These are phyloP conservation scores for Pelagophyceae sp. DNA, from an alignment of 352 stramenopile genomes.

Conservation along the genomic window DNA sequence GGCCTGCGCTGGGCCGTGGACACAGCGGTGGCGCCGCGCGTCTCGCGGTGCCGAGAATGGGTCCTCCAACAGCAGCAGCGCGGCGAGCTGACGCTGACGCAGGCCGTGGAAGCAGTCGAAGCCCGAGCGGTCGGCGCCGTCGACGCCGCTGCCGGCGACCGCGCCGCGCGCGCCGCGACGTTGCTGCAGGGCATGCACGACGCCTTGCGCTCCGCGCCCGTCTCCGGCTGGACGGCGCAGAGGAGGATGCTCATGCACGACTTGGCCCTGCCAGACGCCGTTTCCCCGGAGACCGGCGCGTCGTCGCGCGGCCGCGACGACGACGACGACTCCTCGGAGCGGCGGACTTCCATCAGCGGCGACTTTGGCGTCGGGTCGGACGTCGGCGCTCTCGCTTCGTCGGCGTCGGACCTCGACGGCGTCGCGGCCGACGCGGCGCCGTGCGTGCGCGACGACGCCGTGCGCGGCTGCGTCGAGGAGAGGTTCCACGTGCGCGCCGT, in stretches of 20 bases:
- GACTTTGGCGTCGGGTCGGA: constrained; percentile 6
- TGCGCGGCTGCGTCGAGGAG: not conserved
- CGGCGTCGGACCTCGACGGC: not conserved
- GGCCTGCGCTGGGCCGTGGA: constrained; percentile 7
- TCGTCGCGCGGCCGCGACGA: not conserved
- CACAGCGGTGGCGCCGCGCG: not conserved
- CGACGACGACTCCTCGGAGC: not conserved
- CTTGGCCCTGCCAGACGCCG: not conserved
- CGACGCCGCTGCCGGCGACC: not conserved
- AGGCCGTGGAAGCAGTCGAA: constrained; percentile 14
- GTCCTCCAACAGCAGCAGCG: constrained; percentile 6
- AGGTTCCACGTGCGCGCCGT: constrained; percentile 21
- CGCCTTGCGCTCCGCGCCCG: not conserved
- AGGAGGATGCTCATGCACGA: not conserved
- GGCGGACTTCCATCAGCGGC: not conserved
- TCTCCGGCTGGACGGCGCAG: not conserved
- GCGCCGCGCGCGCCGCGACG: not conserved
- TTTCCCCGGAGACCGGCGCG: not conserved
- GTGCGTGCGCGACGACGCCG: not conserved
- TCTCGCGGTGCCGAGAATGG: constrained; percentile 11
- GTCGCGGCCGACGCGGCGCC: not conserved
- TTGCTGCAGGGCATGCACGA: not conserved
- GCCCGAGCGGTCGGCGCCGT: not conserved
- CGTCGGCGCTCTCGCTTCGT: not conserved
- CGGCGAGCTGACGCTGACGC: constrained; percentile 11